Evolutionary conservation across 1,139 yeast genomes (phyloP), one percentile per base, ranked within the genome.

Genomic region (Scheffersomyces illinoinensis): DNA sequence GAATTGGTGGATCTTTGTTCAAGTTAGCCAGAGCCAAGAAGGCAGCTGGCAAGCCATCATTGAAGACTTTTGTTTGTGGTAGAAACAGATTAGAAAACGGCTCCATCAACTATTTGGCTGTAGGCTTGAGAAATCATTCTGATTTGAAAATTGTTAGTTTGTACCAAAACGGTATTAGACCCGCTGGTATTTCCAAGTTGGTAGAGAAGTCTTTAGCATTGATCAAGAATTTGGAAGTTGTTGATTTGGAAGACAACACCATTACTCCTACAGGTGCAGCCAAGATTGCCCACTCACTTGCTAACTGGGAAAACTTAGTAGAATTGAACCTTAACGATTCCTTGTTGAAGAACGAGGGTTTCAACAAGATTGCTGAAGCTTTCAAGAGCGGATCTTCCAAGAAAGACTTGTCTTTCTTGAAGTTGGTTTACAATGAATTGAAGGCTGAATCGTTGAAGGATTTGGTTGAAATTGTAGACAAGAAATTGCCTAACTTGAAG

Each of bases 81-180:
- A 86, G 99, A 77, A 95, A 95, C 76, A 89, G 99, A 75, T 84
- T 95, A 65, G 99, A 95, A 73, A 93, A 93, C 74, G 99, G 98
- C 2, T 92, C 98, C 12, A 85, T 89, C 77, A 84, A 88, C 66
- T 89, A 89, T 70, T 80, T 95, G 68, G 85, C 97, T 1, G 78
- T 90, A 54, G 95, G 93, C 53, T 83, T 90, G 65, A 86, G 86
- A 71, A 89, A 90, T 59, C 97, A 95, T 72, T 81, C 84, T 52
- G 86, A 86, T 57, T 82, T 96, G 70, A 82, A 88, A 73, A 89
- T 84, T 60, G 88, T 95, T 50, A 86, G 91, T 71, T 82, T 95
- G 67, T 93, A 92, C 71, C 99, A 95, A 77, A 95, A 95, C 72
- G 99, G 99, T 71, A 95, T 95, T 63, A 88, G 99, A 76, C 98